Evolutionary conservation across 352 stramenopile species (phyloP), one percentile per base, ranked within the genome.

Genomic region (Thalassiosira ordinaria): DNA sequence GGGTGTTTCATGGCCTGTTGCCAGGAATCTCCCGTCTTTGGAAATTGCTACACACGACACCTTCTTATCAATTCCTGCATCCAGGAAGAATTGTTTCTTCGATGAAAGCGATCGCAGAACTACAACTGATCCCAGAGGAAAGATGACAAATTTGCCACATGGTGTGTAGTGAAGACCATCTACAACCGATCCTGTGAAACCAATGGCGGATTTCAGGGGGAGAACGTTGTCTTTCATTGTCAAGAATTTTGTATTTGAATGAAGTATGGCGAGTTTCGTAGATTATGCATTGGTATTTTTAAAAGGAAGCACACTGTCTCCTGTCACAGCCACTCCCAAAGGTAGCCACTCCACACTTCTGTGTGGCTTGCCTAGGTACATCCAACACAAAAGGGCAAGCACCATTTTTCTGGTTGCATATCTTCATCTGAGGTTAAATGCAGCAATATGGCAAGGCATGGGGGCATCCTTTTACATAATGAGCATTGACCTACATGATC

Each of bases 21-120:
- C 96, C 41, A 98, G 89, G 33, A 89, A 92, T 0, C 78, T 87
- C 27, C 96, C 96, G 71, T 98, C 95, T 62, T 96, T 96, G 3
- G 95, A 98, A 46, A 98, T 81, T 2, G 94, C 91, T 24, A 98
- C 71, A 51, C 95, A 98, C 24, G 95, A 97, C 74, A 98, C 96
- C 29, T 95, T 91, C 51, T 89, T 86, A 74, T 98, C 93, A 18
- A 94, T 96, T 85, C 97, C 96, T 37, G 95, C 96, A 60, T 97
- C 94, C 24, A 98, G 83, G 72, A 98, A 98, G 51, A 87, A 75
- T 60, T 84, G 68, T 33, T 81, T 80, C 60, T 89, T 84, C 1
- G 80, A 74, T 63, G 74, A 78, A n/a, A 87, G 62, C 27, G 80
- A 82, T 68, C 69, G n/a, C 24, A 92, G 26, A 35, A 91, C 71